Percentiles rank a stretch among this genome's conserved stretches.
phyloP scores from a whole-genome alignment of 306 rosid genomes.

The Hippophae rhamnoides region DNA sequence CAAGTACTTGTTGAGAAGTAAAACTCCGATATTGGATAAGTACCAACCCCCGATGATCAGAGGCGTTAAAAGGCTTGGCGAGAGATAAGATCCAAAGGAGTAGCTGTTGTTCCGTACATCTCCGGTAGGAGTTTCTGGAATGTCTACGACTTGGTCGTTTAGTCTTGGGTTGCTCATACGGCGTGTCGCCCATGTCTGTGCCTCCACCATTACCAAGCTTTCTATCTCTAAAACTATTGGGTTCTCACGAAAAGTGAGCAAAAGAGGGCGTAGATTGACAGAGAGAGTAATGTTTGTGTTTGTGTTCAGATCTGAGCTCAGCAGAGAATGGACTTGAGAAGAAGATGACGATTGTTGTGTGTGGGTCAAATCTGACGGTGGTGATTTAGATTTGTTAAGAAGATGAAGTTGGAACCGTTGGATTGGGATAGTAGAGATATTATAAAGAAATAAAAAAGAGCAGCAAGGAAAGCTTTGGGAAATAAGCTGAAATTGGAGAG shows the following conservation, averaged over 20 bases:
- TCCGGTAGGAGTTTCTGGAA: conserved; percentile 58
- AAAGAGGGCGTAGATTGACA: not conserved
- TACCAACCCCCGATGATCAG: conserved; percentile 67
- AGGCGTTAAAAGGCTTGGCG: conserved; percentile 39
- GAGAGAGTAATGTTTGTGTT: not conserved
- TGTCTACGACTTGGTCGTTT: conserved; percentile 52
- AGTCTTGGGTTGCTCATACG: conserved; percentile 77
- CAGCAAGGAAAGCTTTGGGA: not conserved
- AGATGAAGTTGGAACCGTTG: conserved; percentile 3
- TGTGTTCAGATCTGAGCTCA: conserved; percentile 22
- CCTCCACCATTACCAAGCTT: conserved; percentile 61
- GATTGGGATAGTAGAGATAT: conserved; percentile 6
- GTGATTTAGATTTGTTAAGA: conserved; percentile 19
- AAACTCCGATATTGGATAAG: conserved; percentile 81
- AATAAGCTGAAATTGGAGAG: too few species aligned
- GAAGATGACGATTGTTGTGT: conserved; percentile 8
- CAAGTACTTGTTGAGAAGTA: conserved; percentile 83
- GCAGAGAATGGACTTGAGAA: not conserved
- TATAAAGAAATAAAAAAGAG: not conserved
- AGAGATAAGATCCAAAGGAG: conserved; percentile 20
- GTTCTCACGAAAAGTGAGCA: not conserved
- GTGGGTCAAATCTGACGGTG: conserved; percentile 25
- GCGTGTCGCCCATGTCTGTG: conserved; percentile 83
- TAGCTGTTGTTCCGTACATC: conserved; percentile 36
- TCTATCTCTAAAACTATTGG: conserved; percentile 7